Evolutionary conservation across 2,329 filamentous ascomycete species (phyloP), one percentile per base, ranked within the genome.

Genomic region (Diaporthe vaccinii): DNA sequence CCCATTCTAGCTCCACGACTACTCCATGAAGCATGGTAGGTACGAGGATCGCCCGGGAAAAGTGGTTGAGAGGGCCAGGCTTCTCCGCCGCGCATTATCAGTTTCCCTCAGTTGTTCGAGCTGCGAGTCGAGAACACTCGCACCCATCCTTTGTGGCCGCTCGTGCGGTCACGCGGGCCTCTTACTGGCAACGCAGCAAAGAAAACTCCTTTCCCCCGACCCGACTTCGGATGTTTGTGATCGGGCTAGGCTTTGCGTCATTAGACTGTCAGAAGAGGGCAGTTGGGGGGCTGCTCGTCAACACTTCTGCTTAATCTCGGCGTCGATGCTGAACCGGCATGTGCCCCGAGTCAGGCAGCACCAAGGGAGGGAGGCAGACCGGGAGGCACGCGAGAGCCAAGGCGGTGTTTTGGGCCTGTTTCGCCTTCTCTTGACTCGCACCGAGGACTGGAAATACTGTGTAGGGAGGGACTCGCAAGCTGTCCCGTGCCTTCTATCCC

Each of bases 391-490:
- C 65, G 65, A 69, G 65, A 69, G 65, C 65, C 61, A 61, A 73
- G 55, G 41, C 49, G 68, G 53, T 75, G 59, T 72, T 76, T 75
- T 49, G 61, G 72, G 73, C 73, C 73, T 68, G 75, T 69, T 73
- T 76, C 68, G 75, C 36, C 69, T 46, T 61, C 72, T 59, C 61
- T 70, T 75, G 75, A 76, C 75, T 76, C 75, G 75, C 72, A 22
- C 44, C 55, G 20, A 36, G 28, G 17, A 34, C 25, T 41, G 55
- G 39, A n/a, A 22, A 62, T 53, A 41, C 62, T 68, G 62, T 51
- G 62, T 44, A 34, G 39, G 62, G 44, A 67, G 31, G 62, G 34
- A 53, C 73, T 59, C 28, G 34, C 46, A 41, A 34, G 39, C 31
- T 61, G 28, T 71, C 49, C 46, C 62, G 39, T 25, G 71, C 34